Evolutionary conservation across 768 basidiomycete genomes (phyloP), one percentile per base, ranked within the genome.

Genomic region (Crepidotus variabilis): DNA sequence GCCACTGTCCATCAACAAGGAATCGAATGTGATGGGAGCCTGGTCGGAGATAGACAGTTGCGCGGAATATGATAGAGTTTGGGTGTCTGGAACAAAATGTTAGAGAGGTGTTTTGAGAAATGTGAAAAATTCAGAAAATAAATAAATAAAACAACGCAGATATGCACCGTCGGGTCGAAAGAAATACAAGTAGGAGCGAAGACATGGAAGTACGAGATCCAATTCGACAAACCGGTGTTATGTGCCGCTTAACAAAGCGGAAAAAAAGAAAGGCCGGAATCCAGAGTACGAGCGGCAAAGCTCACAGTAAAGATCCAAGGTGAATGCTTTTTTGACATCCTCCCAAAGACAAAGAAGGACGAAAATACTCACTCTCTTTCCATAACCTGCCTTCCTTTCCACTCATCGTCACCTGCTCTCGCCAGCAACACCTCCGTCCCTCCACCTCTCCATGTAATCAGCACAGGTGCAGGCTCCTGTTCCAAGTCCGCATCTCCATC

Each of bases 11-110:
- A 69, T 98, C 96, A 58, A 98, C 91, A 61, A 98, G 83, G 78
- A 97, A 98, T 56, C 94, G 92, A 67, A 98, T 80, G 61, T 94
- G 91, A 67, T 98, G 94, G 0, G 94, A 94, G 14, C 96, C 96
- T 0, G 94, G 93, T 9, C 85, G 83, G 0, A 98, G 82, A 47
- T 63, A 35, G 47, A 82, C 74, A n/a, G 69, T 74, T 2, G 74
- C 68, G 32, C 67, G 60, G 65, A 68, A 78, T 11, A 70, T 59
- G 22, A 67, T 60, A 1, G 74, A 70, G 7, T 60, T 61, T 16
- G 71, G 65, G 7, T 70, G 70, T 61, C 72, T 72, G 58, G 35
- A 53, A 28, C 39, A 47, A 33, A 24, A 36, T 51, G 28, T 18
- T 14, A 13, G 16, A 57, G 49, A 36, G 47, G 24, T 33, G 56